Conservation (phyloP, 73 alveolate species). For the Symbiodinium natans region DNA sequence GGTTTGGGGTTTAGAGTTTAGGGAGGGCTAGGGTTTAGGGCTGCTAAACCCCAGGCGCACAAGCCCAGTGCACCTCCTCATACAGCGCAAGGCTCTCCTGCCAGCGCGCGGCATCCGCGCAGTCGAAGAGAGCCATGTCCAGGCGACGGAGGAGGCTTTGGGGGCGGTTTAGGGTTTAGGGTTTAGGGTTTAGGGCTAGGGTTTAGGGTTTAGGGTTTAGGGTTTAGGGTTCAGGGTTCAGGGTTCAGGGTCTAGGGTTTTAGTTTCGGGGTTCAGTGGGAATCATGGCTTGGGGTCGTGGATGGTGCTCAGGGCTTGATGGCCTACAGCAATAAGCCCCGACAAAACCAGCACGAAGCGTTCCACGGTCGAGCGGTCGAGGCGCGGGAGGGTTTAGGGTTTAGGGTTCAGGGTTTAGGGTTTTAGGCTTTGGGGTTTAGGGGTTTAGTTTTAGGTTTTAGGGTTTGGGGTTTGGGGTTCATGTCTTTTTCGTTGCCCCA, state of each 20-base stretch:
- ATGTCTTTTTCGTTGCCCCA: too few relatives aligned
- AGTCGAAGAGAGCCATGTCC: conserved; percentile 13
- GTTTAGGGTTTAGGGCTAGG: background rate
- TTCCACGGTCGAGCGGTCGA: too few relatives aligned
- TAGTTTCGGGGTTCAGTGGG: background rate
- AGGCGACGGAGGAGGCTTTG: background rate
- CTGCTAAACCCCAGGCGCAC: too few relatives aligned
- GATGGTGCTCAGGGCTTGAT: background rate
- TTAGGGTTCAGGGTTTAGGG: too few relatives aligned
- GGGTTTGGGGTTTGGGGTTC: too few relatives aligned
- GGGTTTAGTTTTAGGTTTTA: too few relatives aligned
- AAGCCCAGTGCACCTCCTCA: background rate
- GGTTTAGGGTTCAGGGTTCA: background rate
- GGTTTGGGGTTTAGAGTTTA: too few relatives aligned
- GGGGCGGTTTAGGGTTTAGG: background rate
- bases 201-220: background rate
- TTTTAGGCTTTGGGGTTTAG: too few relatives aligned
- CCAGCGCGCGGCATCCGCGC: background rate
- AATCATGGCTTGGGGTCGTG: background rate
- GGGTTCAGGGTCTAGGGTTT: background rate
- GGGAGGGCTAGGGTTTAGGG: too few relatives aligned
- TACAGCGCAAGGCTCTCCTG: conserved; percentile 9
- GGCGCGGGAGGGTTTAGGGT: too few relatives aligned
- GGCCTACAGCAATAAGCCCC: background rate
- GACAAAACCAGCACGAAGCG: too few relatives aligned